Conservation (phyloP, 2,329 filamentous ascomycete species). For the Bimuria novae-zelandiae region DNA sequence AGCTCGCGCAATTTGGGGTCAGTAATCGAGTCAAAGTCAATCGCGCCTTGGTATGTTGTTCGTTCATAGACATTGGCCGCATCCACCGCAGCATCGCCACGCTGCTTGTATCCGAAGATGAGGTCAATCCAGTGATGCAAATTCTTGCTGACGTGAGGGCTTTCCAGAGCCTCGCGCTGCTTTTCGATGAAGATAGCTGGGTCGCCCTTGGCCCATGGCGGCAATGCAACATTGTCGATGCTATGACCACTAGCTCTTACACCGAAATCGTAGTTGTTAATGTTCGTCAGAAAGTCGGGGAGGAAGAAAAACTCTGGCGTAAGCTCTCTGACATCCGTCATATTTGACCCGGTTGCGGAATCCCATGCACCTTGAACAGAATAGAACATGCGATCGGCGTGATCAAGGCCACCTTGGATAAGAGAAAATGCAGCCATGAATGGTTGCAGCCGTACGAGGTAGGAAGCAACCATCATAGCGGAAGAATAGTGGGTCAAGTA, state of each 20-base stretch:
- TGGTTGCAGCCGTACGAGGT: slow-evolving; percentile 90
- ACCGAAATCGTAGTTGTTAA: slow-evolving; percentile 94
- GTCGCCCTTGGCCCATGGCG: slow-evolving; percentile 95
- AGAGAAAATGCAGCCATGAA: slow-evolving; percentile 96
- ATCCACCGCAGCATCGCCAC: slow-evolving; percentile 88
- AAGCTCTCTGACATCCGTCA: slow-evolving; percentile 91
- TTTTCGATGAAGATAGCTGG: slow-evolving; percentile 94
- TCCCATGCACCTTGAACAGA: slow-evolving; percentile 90
- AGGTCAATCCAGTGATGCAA: slow-evolving; percentile 96
- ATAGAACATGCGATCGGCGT: slow-evolving; percentile 93
- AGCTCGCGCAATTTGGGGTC: slow-evolving; percentile 86
- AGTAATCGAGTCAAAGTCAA: slow-evolving; percentile 86
- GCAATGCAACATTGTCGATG: slow-evolving; percentile 87
- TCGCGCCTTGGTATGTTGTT: slow-evolving; percentile 91
- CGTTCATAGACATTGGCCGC: slow-evolving; percentile 95
- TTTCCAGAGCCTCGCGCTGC: slow-evolving; percentile 93
- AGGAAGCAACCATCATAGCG: slow-evolving; percentile 97
- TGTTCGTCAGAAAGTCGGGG: slow-evolving; percentile 91
- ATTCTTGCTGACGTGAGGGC: slow-evolving; percentile 85
- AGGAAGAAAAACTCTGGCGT: slow-evolving; percentile 98
- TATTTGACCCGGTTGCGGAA: slow-evolving; percentile 85
- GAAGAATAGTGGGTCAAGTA: slow-evolving; percentile 99
- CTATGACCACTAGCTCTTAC: slow-evolving; percentile 76
- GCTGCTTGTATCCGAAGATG: slow-evolving; percentile 91
- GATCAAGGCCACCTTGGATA: slow-evolving; percentile 95